Percentiles rank a stretch among this genome's conserved stretches.
Conservation (phyloP, 2,329 filamentous ascomycete species). For the Pezicula radicicola region DNA sequence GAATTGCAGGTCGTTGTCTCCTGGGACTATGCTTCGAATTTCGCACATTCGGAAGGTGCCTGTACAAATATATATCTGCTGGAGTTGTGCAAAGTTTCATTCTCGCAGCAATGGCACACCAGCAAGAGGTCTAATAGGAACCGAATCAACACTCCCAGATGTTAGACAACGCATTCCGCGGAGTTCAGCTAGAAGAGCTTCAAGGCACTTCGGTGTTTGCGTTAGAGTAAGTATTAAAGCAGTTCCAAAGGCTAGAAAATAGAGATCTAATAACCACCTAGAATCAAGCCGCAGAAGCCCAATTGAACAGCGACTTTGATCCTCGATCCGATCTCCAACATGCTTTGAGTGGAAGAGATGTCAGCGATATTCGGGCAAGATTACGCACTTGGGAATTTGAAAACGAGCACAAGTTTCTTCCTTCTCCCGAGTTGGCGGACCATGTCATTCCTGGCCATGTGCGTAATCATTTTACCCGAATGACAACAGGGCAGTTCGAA, state of each 20-base stretch:
- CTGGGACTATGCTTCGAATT: slow-evolving; percentile 18
- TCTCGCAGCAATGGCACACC: neutral
- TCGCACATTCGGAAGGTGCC: slow-evolving; percentile 7
- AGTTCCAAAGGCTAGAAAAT: no score
- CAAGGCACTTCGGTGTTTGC: slow-evolving; percentile 3
- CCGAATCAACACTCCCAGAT: no score
- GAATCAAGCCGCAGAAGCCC: slow-evolving; percentile 2
- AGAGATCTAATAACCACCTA: neutral
- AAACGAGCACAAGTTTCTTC: neutral
- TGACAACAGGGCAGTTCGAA: neutral
- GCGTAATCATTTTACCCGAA: slow-evolving; percentile 8
- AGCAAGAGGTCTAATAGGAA: no score
- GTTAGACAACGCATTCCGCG: no score
- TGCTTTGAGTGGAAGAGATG: no score
- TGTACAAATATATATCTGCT: slow-evolving; percentile 19
- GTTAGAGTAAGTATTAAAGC: slow-evolving; percentile 2
- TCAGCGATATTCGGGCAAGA: slow-evolving; percentile 28
- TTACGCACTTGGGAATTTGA: slow-evolving; percentile 21
- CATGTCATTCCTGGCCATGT: slow-evolving; percentile 2
- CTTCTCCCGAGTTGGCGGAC: neutral
- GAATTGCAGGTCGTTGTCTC: neutral
- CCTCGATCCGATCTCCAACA: no score
- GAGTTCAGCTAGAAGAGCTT: no score
- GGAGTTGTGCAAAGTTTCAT: slow-evolving; percentile 19
- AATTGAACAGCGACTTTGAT: neutral